Conservation (phyloP, 1,284 basidiomycete genomes). For the Ceratobasidium sp. region DNA sequence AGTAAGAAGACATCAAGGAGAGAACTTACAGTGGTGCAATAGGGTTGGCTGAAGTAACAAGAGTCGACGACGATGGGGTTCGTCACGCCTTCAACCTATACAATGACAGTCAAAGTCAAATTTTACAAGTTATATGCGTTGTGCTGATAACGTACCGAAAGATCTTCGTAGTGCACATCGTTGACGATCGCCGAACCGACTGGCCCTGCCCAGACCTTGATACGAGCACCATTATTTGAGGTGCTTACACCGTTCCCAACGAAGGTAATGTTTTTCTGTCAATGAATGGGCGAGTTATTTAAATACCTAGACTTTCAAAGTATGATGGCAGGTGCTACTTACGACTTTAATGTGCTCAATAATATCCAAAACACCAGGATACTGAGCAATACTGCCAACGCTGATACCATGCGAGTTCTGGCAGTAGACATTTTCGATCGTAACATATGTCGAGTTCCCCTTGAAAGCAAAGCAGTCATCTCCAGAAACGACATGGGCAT, state of each 20-base stretch:
- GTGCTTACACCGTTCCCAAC: constrained; percentile 20
- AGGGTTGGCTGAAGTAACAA: constrained; percentile 20
- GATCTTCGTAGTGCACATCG: constrained; percentile 22
- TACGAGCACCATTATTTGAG: constrained; percentile 40
- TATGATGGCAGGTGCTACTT: too few relatives aligned
- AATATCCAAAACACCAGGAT: constrained; percentile 31
- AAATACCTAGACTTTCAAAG: too few relatives aligned
- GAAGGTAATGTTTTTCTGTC: constrained; percentile 40
- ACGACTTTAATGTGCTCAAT: constrained; percentile 29
- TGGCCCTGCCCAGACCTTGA: constrained; percentile 41
- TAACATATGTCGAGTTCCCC: constrained; percentile 35
- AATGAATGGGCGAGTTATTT: too few relatives aligned
- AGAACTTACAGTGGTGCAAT: constrained; percentile 16
- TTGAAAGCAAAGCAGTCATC: constrained; percentile 44
- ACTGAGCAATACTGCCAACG: constrained; percentile 41
- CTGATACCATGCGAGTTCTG: constrained; percentile 41
- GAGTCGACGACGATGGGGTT: constrained; percentile 28
- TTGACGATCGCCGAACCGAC: constrained; percentile 28
- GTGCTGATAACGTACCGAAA: neutral
- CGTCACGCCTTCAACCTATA: neutral
- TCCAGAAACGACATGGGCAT: constrained; percentile 35
- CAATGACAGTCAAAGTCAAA: neutral
- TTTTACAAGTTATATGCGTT: neutral
- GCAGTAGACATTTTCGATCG: constrained; percentile 38
- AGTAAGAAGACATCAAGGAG: too few relatives aligned